A percentile compares a stretch with the other conserved stretches of the same genome.
These are phyloP conservation scores for Cordyceps cicadae DNA, from an alignment of 2,329 filamentous ascomycete genomes.

Conservation along the genomic window DNA sequence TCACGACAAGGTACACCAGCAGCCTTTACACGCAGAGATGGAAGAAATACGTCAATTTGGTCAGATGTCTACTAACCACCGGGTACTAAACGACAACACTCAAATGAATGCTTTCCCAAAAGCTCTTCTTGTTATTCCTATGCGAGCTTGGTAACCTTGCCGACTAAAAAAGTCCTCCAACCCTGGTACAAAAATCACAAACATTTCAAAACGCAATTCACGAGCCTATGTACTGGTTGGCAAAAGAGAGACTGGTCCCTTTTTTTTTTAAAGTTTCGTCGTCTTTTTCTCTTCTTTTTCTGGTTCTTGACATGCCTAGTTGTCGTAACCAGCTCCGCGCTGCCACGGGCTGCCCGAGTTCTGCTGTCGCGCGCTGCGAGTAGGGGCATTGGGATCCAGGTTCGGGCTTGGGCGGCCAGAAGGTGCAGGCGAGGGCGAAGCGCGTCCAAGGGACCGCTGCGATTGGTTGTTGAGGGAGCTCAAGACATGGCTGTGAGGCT, in stretches of 20 bases:
- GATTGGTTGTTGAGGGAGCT: slow-evolving; percentile 7
- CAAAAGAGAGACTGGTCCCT: background rate
- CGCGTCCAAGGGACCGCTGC: slow-evolving; percentile 1
- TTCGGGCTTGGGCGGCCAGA: slow-evolving; percentile 3
- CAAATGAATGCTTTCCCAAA: background rate
- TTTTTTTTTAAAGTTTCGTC: background rate
- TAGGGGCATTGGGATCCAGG: background rate
- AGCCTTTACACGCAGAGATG: background rate
- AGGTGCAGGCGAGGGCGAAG: background rate
- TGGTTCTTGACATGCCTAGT: background rate
- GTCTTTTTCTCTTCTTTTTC: background rate
- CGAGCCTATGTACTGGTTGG: slow-evolving; percentile 2
- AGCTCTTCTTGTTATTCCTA: background rate
- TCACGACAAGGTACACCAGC: background rate
- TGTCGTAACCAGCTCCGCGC: slow-evolving; percentile 10
- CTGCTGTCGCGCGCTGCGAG: background rate
- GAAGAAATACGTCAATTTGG: slow-evolving; percentile 1
- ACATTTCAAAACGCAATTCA: slow-evolving; percentile 7
- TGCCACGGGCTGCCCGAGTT: slow-evolving; percentile 7
- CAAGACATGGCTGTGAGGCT: slow-evolving; percentile 4
- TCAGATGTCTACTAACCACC: background rate
- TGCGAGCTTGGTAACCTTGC: background rate
- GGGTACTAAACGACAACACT: background rate
- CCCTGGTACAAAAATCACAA: background rate
- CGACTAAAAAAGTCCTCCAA: background rate